phyloP scores from a whole-genome alignment of 495 filamentous ascomycete species.

The Peziza echinospora region DNA sequence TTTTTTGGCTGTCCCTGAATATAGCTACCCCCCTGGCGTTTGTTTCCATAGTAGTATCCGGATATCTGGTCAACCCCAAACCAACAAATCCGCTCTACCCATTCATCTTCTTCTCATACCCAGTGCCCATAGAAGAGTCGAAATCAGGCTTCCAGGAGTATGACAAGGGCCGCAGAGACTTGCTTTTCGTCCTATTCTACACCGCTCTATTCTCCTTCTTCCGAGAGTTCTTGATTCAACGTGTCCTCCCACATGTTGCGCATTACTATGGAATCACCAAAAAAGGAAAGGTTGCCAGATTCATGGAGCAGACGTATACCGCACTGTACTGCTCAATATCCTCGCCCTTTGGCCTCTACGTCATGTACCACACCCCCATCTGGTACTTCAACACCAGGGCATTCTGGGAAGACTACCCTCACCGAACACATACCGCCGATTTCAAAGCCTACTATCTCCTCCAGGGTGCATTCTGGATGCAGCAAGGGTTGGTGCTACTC shows the following conservation, averaged over 20 bases:
- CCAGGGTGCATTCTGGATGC: conserved; percentile 88
- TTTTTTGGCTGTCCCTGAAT: not conserved
- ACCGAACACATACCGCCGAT: conserved; percentile 56
- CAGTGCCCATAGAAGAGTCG: conserved; percentile 31
- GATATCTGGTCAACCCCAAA: conserved; percentile 60
- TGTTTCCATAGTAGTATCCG: conserved; percentile 36
- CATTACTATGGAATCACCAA: conserved; percentile 44
- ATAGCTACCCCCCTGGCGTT: conserved; percentile 50
- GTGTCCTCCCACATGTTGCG: conserved; percentile 61
- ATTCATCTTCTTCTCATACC: conserved; percentile 89
- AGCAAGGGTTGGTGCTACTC: conserved; percentile 78
- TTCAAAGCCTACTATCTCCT: conserved; percentile 97
- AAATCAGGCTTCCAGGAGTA: conserved; percentile 37
- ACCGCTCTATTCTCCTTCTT: conserved; percentile 76
- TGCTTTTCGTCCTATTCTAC: conserved; percentile 79
- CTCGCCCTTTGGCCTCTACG: conserved; percentile 70
- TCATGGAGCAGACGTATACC: conserved; percentile 96
- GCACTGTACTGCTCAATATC: conserved; percentile 82
- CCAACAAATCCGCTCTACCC: conserved; percentile 61
- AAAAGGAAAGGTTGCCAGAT: conserved; percentile 64
- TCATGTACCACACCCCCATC: conserved; percentile 77
- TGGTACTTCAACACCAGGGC: conserved; percentile 90
- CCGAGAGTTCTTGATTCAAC: conserved; percentile 93
- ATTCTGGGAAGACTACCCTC: conserved; percentile 86
- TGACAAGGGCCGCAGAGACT: conserved; percentile 69